These are phyloP conservation scores for Puccinia coronata DNA, from an alignment of 1,284 basidiomycete species.

Conservation along the genomic window DNA sequence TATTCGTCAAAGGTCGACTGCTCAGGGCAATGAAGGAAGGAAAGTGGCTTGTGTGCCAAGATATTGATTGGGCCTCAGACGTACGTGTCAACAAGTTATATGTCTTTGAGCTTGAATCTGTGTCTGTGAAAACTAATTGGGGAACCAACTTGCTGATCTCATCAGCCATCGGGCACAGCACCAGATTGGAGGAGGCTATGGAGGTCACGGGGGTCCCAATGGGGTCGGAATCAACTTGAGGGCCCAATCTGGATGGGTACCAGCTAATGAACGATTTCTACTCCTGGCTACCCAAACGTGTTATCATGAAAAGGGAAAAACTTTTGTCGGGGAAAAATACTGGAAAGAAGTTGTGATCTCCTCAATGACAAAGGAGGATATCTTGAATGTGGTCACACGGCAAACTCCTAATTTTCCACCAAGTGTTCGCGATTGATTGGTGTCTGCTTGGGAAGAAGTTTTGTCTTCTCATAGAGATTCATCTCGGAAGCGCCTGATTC, in stretches of 20 bases:
- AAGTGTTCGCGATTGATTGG: no score
- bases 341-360: no score
- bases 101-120: background rate
- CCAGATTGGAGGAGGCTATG: constrained; percentile 42
- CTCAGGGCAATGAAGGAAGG: constrained; percentile 87
- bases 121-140: background rate
- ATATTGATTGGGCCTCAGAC: constrained; percentile 82
- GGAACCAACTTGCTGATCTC: constrained; percentile 44
- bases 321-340: no score
- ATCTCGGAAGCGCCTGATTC: no score
- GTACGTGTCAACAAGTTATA: constrained; percentile 63
- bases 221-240: constrained; percentile 65
- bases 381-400: no score
- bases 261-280: constrained; percentile 59
- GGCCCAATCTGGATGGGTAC: constrained; percentile 57
- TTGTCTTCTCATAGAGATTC: no score
- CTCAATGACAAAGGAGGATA: no score
- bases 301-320: no score
- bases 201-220: constrained; percentile 67
- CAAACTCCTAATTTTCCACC: no score
- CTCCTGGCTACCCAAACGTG: no score
- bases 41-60: constrained; percentile 89
- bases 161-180: constrained; percentile 45
- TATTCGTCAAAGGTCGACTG: constrained; percentile 94
- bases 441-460: no score